These are phyloP conservation scores for Trichophyton rubrum DNA, from an alignment of 2,329 filamentous ascomycete species.

Conservation along the genomic window DNA sequence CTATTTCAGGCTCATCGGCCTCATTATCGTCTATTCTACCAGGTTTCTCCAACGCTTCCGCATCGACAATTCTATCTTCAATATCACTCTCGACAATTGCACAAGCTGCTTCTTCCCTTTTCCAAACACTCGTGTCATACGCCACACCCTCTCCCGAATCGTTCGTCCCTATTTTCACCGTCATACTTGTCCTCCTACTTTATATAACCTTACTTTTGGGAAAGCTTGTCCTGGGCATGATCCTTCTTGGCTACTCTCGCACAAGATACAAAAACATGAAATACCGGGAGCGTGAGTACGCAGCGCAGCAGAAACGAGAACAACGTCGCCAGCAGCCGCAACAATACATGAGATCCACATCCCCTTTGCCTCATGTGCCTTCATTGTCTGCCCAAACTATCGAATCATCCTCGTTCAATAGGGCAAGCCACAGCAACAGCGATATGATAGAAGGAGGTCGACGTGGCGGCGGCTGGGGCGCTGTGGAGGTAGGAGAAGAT, in stretches of 20 bases:
- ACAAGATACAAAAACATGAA: conserved; percentile 74
- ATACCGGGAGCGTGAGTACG: conserved; percentile 41
- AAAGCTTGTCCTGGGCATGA: conserved; percentile 81
- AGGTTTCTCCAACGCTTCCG: conserved; percentile 3
- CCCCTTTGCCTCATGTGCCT: background rate
- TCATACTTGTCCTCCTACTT: conserved; percentile 69
- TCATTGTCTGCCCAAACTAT: conserved; percentile 6
- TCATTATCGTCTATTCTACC: conserved; percentile 18
- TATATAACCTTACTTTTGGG: conserved; percentile 75
- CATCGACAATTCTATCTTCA: background rate
- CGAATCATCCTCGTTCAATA: conserved; percentile 19
- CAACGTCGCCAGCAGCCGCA: conserved; percentile 5
- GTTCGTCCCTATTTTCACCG: conserved; percentile 43
- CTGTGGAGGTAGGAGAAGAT: conserved; percentile 81
- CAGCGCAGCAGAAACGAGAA: conserved; percentile 6
- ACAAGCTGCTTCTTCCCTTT: conserved; percentile 16
- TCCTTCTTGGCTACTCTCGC: conserved; percentile 65
- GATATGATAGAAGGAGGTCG: conserved; percentile 57
- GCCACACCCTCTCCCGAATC: conserved; percentile 31
- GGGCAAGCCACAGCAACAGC: conserved; percentile 35
- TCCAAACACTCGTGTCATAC: conserved; percentile 30
- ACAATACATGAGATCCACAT: background rate
- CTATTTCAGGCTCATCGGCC: conserved; percentile 11
- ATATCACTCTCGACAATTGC: conserved; percentile 15
- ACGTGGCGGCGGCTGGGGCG: conserved; percentile 67